Evolutionary conservation across 768 basidiomycete genomes (phyloP), one percentile per base, ranked within the genome.

Genomic region (Imleria badia): DNA sequence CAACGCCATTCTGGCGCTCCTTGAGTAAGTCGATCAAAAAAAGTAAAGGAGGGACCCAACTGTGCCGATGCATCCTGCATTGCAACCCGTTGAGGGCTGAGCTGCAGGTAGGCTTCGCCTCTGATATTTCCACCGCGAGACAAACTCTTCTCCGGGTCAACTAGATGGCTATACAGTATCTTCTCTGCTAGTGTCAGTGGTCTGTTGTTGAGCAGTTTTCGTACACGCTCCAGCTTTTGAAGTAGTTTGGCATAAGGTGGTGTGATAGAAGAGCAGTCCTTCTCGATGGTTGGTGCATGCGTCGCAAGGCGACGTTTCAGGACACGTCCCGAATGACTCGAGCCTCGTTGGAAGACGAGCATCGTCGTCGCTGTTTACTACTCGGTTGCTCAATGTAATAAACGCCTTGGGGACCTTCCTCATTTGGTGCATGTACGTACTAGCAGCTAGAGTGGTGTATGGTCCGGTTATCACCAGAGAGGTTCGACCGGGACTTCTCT

Each of bases 131-230:
- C 82, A 29, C 82, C 82, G 42, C 80, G 73, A 34, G 80, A 79
- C 44, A 95, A 73, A 50, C 77, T 84, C 63, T 85, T 83, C 53
- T 87, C 82, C 5, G 92, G 91, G 61, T 96, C 82, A 58, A 83
- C 73, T 51, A 98, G 76, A 73, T 99, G 97, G 63, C 91, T 87
- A 74, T 97, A 98, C 30, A 99, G 79, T 40, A 98, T 95, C 79
- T 99, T 99, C 74, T 99, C 97, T 20, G 95, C 89, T n/a, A 99
- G 79, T 3, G 94, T 93, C 51, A 99, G 75, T 35, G 94, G 95
- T 50, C 86, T 78, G 60, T 84, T 78, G 61, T 78, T 74, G 52
- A 98, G 79, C 42, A 89, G 72, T 51, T 78, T 68, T 41, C 89
- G 84, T 49, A 93, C 91, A 48, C 73, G 73, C 49, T 81, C 76